These are phyloP conservation scores for Plasmodium malariae DNA, from an alignment of 169 alveolate species.

Conservation along the genomic window DNA sequence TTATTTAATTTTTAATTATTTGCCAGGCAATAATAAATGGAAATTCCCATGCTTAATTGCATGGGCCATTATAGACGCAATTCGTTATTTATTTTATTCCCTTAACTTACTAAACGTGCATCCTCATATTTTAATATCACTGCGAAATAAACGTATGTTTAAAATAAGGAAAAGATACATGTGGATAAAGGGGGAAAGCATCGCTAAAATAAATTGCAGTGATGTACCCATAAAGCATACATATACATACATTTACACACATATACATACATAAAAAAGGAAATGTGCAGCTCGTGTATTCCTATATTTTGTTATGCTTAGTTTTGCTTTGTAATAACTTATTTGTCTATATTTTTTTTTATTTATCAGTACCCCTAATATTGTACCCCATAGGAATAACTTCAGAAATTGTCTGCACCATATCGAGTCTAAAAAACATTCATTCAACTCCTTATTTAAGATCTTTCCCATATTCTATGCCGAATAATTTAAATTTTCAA, in stretches of 20 bases:
- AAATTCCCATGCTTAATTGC: slow-evolving; percentile 57
- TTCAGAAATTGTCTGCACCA: slow-evolving; percentile 67
- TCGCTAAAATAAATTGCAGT: background rate
- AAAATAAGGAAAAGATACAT: background rate
- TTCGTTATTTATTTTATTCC: slow-evolving; percentile 54
- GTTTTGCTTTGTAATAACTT: background rate
- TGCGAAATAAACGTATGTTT: slow-evolving; percentile 57
- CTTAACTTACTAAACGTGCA: slow-evolving; percentile 38
- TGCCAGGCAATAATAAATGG: slow-evolving; percentile 59
- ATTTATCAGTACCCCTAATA: slow-evolving; percentile 50
- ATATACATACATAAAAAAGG: background rate
- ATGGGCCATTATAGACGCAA: slow-evolving; percentile 64
- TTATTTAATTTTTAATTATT: slow-evolving; percentile 50
- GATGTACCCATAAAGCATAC: background rate
- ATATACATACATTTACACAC: background rate
- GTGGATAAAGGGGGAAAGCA: background rate
- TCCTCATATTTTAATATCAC: slow-evolving; percentile 10
- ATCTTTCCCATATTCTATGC: slow-evolving; percentile 72
- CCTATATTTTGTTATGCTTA: background rate
- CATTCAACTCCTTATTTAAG: slow-evolving; percentile 51
- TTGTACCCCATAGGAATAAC: slow-evolving; percentile 71
- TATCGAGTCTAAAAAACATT: slow-evolving; percentile 54
- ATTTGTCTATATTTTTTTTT: background rate
- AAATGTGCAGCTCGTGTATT: background rate
- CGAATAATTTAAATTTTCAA: slow-evolving; percentile 73